Conservation (phyloP, 768 basidiomycete genomes). For the Trametes maxima region DNA sequence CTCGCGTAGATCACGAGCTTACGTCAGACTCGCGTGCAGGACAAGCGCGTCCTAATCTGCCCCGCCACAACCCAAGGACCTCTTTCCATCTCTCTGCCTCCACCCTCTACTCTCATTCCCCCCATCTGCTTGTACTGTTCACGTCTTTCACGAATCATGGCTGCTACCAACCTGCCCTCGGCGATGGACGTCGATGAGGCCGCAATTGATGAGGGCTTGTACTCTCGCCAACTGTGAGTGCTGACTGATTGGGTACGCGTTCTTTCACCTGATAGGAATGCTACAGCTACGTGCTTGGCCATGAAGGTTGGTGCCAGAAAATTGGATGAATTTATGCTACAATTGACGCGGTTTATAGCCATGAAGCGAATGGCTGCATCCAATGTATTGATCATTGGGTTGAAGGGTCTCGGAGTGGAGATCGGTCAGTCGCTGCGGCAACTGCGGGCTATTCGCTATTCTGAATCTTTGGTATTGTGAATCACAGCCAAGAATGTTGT, state of each 20-base stretch:
- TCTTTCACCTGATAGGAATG: constrained; percentile 14
- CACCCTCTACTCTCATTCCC: constrained; percentile 5
- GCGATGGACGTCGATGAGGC: constrained; percentile 88
- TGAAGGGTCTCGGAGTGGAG: constrained; percentile 92
- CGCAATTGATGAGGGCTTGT: constrained; percentile 90
- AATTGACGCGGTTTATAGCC: constrained; percentile 51
- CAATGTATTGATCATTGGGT: constrained; percentile 90
- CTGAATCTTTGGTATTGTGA: constrained; percentile 10
- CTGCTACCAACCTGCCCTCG: constrained; percentile 39
- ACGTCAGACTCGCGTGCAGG: constrained; percentile 23
- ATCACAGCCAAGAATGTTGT: constrained; percentile 87
- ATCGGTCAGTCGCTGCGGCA: constrained; percentile 59
- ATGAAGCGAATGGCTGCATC: constrained; percentile 99
- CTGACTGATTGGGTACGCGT: constrained; percentile 11
- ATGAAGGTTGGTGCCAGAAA: constrained; percentile 70
- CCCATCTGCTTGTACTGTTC: constrained; percentile 5
- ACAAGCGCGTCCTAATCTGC: constrained; percentile 13
- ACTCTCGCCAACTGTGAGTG: constrained; percentile 89
- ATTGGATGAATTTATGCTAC: neutral
- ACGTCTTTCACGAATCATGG: constrained; percentile 34
- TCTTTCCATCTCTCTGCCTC: constrained; percentile 11
- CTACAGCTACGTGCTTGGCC: constrained; percentile 88
- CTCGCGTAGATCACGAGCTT: constrained; percentile 16
- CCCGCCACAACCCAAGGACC: constrained; percentile 14
- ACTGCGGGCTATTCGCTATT: neutral